Evolutionary conservation across 345 rosid genomes (phyloP), one percentile per base, ranked within the genome.

Genomic region (Gynandropsis gynandra): DNA sequence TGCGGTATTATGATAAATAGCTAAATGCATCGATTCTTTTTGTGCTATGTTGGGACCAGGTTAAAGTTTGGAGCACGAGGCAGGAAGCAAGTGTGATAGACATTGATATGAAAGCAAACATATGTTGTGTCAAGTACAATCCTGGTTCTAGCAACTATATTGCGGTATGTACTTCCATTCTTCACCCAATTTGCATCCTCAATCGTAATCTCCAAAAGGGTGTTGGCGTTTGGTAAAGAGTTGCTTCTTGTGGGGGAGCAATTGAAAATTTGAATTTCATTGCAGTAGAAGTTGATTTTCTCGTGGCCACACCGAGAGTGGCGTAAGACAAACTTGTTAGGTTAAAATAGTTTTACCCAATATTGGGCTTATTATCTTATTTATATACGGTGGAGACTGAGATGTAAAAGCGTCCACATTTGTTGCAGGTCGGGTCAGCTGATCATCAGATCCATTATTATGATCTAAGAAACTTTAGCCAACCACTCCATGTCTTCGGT

Each of bases 51-150:
- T 35, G 47, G 52, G 47, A 72, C 48, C 80, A 92, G 99, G 99
- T 85, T 33, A 92, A 92, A 76, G 94, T 92, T 68, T 92, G 97
- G 99, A 85, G 99, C 83, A 88, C 87, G 29, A 83, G 69, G 50
- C 90, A 83, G 74, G 99, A 92, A 74, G 88, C 93, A 42, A 92
- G 99, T 29, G 94, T 85, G 66, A 74, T 78, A 27, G 85, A 92
- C 68, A 92, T 92, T 43, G 97, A 92, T 76, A 81, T 92, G 99
- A 92, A 88, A 71, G 97, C 99, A 34, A 92, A 88, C 64, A 92
- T 92, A 66, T 92, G 99, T 47, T 87, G 97, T 42, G 99, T 92
- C 67, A 92, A 92, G 75, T 92, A 78, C 66, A 92, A 92, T 75
- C 99, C 99, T 52, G 97, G 95, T 72, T 85, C 89, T 61, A 77